Conservation (phyloP, 2,329 filamentous ascomycete species). For the Rutstroemia sp. region DNA sequence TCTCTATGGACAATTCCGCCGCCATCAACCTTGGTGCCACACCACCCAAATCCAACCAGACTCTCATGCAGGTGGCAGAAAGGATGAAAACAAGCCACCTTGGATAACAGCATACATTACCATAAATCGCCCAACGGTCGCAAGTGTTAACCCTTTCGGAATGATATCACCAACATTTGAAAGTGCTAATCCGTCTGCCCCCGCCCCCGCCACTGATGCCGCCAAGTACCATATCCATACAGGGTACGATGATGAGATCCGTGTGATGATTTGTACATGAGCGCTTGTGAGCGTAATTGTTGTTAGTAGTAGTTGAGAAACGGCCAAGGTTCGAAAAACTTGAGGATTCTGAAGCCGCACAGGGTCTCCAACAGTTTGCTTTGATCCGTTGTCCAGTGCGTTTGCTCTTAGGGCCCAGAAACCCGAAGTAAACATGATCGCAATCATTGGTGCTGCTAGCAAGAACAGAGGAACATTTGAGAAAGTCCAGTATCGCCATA, state of each 20-base stretch:
- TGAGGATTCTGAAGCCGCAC: constrained; percentile 4
- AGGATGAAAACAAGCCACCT: constrained; percentile 76
- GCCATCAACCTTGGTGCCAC: too few relatives aligned
- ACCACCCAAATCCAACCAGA: too few relatives aligned
- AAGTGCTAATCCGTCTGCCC: constrained; percentile 5
- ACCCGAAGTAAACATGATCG: constrained; percentile 57
- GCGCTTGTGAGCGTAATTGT: constrained; percentile 68
- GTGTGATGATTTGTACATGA: constrained; percentile 90
- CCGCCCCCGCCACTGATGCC: constrained; percentile 6
- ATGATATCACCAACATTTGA: not conserved
- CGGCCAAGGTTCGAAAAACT: constrained; percentile 45
- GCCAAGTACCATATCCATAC: constrained; percentile 84
- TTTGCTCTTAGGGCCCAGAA: constrained; percentile 31
- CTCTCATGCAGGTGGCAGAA: constrained; percentile 77
- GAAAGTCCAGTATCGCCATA: constrained; percentile 83
- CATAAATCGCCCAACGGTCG: constrained; percentile 45
- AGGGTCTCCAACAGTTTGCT: not conserved
- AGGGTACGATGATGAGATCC: constrained; percentile 81
- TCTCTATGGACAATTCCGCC: too few relatives aligned
- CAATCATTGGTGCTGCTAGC: constrained; percentile 71
- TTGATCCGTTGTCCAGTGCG: not conserved
- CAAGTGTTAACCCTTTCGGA: not conserved
- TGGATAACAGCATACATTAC: constrained; percentile 79
- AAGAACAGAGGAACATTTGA: constrained; percentile 83
- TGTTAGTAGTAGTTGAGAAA: constrained; percentile 66